Evolutionary conservation across 495 filamentous ascomycete species (phyloP).

Genomic region (Geoglossum glabrum): DNA sequence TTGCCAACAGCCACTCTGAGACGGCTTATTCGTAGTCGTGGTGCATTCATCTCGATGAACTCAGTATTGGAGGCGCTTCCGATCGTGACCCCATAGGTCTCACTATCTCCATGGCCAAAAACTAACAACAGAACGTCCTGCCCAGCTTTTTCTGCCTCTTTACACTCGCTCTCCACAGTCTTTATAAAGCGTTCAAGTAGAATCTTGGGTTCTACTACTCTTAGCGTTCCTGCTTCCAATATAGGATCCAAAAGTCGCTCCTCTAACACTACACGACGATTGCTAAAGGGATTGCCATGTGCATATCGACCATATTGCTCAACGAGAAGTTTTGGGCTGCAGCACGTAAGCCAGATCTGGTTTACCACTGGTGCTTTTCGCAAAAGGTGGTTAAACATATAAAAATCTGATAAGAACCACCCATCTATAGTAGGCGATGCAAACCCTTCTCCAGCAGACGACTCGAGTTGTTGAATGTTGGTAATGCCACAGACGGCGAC

Average conservation of each 20-base stretch:
- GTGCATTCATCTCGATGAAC: not conserved
- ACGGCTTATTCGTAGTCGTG: not conserved
- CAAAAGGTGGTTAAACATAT: constrained; percentile 15
- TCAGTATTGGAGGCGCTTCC: constrained; percentile 8
- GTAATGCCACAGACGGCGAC: constrained; percentile 13
- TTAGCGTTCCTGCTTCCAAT: constrained; percentile 2
- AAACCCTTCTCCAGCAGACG: not conserved
- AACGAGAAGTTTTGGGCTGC: constrained; percentile 10
- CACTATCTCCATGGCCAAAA: constrained; percentile 14
- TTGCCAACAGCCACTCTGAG: constrained; percentile 6
- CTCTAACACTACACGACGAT: constrained; percentile 14
- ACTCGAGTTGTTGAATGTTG: not conserved
- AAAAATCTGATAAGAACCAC: constrained; percentile 15
- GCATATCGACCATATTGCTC: constrained; percentile 10
- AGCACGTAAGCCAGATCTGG: constrained; percentile 13
- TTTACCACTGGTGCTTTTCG: constrained; percentile 7
- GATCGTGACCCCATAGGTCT: constrained; percentile 10
- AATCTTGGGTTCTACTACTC: constrained; percentile 7
- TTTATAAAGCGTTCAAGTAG: constrained; percentile 10
- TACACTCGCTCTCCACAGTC: constrained; percentile 9
- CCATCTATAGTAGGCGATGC: constrained; percentile 11
- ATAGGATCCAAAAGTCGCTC: constrained; percentile 8
- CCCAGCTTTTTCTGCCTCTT: constrained; percentile 9
- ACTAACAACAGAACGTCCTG: constrained; percentile 11
- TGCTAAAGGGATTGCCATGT: constrained; percentile 11